Evolutionary conservation across 139 green algal species (phyloP).

Genomic region (Nannochloris sp.): DNA sequence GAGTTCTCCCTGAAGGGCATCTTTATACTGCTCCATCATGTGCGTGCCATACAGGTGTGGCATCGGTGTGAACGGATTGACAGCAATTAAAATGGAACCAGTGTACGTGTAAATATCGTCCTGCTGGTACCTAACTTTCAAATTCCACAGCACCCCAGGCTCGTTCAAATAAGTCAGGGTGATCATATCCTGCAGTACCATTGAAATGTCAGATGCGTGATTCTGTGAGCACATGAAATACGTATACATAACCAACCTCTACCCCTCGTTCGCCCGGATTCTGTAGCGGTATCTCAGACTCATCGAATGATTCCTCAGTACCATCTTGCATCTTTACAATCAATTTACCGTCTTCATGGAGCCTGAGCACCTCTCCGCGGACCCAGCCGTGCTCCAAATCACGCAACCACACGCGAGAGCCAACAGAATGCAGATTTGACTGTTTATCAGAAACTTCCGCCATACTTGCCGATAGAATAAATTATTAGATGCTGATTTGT

Average conservation of each 20-base stretch:
- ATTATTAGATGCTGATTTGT: too few relatives aligned
- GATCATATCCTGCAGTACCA: constrained; percentile 88
- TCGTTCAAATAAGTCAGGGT: constrained; percentile 95
- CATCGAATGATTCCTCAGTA: constrained; percentile 32
- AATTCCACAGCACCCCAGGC: constrained; percentile 87
- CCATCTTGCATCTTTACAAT: constrained; percentile 44
- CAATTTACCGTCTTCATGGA: constrained; percentile 31
- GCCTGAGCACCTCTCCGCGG: constrained; percentile 62
- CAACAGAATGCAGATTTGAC: constrained; percentile 50
- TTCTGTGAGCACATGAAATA: not conserved
- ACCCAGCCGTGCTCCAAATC: constrained; percentile 59
- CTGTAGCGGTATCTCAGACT: constrained; percentile 67
- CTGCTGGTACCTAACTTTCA: constrained; percentile 66
- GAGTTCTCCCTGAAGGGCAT: constrained; percentile 74
- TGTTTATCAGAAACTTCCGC: not conserved
- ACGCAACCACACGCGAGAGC: constrained; percentile 62
- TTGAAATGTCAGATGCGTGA: not conserved
- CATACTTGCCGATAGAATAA: too few relatives aligned
- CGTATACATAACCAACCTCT: constrained; percentile 47
- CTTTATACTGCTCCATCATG: constrained; percentile 91
- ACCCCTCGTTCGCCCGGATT: constrained; percentile 64
- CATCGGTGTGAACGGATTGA: constrained; percentile 80
- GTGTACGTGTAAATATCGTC: constrained; percentile 95
- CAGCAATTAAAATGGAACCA: constrained; percentile 84
- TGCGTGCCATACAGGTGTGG: constrained; percentile 79